Evolutionary conservation across 140 eudicot genomes (phyloP).

Genomic region (Cichorium intybus): DNA sequence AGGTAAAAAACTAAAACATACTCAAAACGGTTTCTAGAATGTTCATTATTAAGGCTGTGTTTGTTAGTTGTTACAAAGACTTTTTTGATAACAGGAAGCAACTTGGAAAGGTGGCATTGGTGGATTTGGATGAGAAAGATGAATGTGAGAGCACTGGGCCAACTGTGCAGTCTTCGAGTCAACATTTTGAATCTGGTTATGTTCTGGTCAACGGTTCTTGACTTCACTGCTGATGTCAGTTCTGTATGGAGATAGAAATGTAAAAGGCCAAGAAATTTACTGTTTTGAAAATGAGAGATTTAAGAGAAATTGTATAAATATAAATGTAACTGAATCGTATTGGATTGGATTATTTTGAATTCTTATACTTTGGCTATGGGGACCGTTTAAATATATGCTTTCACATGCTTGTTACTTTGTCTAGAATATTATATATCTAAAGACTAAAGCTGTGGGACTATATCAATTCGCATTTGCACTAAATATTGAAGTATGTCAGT

Average conservation of each 20-base stretch:
- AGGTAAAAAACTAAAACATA: slow-evolving; percentile 58
- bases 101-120: slow-evolving; percentile 36
- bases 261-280: slow-evolving; percentile 6
- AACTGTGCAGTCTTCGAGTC: too few species aligned
- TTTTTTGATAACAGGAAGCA: slow-evolving; percentile 54
- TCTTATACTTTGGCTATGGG: not conserved
- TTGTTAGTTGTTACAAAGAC: too few species aligned
- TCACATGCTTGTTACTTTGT: too few species aligned
- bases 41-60: too few species aligned
- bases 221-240: not conserved
- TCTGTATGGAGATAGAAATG: slow-evolving; percentile 13
- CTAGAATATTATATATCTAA: too few species aligned
- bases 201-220: slow-evolving; percentile 27
- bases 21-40: not conserved
- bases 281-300: not conserved
- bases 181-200: slow-evolving; percentile 39
- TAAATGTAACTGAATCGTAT: slow-evolving; percentile 1
- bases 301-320: slow-evolving; percentile 19
- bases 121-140: slow-evolving; percentile 44
- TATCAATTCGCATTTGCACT: too few species aligned
- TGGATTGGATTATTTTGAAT: not conserved
- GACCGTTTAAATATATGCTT: too few species aligned
- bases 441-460: too few species aligned
- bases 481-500: too few species aligned
- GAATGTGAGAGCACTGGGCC: too few species aligned